Evolutionary conservation across 768 basidiomycete species (phyloP).

Genomic region (Lactarius indigo): DNA sequence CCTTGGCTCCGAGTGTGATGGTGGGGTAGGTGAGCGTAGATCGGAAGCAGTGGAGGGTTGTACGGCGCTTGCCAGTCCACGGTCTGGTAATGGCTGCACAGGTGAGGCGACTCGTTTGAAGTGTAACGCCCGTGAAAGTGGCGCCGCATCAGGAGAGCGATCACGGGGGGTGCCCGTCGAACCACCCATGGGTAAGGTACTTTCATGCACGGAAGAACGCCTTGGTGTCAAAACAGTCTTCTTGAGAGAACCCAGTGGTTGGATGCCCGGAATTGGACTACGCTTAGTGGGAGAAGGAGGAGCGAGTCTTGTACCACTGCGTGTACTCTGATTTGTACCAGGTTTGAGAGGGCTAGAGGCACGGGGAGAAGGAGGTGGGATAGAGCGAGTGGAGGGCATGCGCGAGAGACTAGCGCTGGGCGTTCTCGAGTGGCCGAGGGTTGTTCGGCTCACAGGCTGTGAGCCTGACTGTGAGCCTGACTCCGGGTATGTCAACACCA

Average conservation of each 20-base stretch:
- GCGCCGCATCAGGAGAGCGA: slow-evolving; percentile 32
- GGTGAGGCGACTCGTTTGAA: slow-evolving; percentile 39
- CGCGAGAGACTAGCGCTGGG: slow-evolving; percentile 20
- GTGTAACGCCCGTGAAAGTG: slow-evolving; percentile 20
- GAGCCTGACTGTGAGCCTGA: slow-evolving; percentile 13
- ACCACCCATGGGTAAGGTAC: slow-evolving; percentile 30
- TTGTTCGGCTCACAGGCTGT: neutral
- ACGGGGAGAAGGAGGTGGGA: slow-evolving; percentile 22
- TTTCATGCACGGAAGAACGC: slow-evolving; percentile 37
- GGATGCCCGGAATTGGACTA: slow-evolving; percentile 25
- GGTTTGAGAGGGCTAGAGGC: slow-evolving; percentile 17
- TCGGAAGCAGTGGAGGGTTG: slow-evolving; percentile 18
- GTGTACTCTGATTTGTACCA: slow-evolving; percentile 20
- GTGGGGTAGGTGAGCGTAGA: slow-evolving; percentile 13
- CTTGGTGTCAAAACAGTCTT: slow-evolving; percentile 37
- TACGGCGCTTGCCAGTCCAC: slow-evolving; percentile 5
- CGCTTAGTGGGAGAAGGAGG: slow-evolving; percentile 59
- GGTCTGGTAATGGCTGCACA: slow-evolving; percentile 16
- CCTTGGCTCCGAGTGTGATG: slow-evolving; percentile 7
- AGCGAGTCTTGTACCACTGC: slow-evolving; percentile 17
- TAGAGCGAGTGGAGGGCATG: slow-evolving; percentile 19
- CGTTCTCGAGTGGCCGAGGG: slow-evolving; percentile 18
- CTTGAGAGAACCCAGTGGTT: slow-evolving; percentile 14
- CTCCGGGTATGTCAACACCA: slow-evolving; percentile 7
- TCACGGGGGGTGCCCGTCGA: slow-evolving; percentile 33